Conservation (phyloP, 2,329 filamentous ascomycete genomes). For the Coniella lustricola region DNA sequence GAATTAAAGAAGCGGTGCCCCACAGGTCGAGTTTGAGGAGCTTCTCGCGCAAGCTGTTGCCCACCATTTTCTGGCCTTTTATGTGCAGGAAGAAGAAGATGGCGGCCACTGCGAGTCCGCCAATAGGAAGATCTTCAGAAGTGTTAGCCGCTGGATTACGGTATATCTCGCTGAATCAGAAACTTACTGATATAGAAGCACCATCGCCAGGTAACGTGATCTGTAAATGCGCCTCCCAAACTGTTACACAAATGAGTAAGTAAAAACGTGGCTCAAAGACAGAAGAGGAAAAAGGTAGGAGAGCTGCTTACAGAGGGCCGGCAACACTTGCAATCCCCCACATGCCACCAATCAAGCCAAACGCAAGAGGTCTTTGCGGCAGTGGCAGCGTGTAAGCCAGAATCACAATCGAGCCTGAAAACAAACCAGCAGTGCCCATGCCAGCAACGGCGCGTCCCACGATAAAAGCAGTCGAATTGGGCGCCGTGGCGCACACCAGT, state of each 20-base stretch:
- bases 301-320: slow-evolving; percentile 32
- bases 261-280: neutral
- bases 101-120: slow-evolving; percentile 39
- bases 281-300: neutral
- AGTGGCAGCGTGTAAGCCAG: slow-evolving; percentile 44
- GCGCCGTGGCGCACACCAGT: slow-evolving; percentile 36
- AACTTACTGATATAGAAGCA: slow-evolving; percentile 34
- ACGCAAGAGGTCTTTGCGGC: slow-evolving; percentile 45
- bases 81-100: slow-evolving; percentile 41
- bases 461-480: slow-evolving; percentile 41
- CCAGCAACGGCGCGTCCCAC: slow-evolving; percentile 45
- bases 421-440: slow-evolving; percentile 43
- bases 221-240: slow-evolving; percentile 43
- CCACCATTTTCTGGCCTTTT: slow-evolving; percentile 25
- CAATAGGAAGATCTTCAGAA: slow-evolving; percentile 31
- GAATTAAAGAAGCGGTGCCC: slow-evolving; percentile 44
- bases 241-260: neutral
- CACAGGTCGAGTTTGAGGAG: slow-evolving; percentile 41
- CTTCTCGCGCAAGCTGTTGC: slow-evolving; percentile 28
- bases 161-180: neutral
- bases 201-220: slow-evolving; percentile 45
- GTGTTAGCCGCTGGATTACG: neutral
- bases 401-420: slow-evolving; percentile 43
- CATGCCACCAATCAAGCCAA: slow-evolving; percentile 48
- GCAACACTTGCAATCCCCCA: slow-evolving; percentile 44